Percentiles rank a stretch among this genome's conserved stretches.
Conservation (phyloP, 2,329 filamentous ascomycete species). For the Thelonectria olida region DNA sequence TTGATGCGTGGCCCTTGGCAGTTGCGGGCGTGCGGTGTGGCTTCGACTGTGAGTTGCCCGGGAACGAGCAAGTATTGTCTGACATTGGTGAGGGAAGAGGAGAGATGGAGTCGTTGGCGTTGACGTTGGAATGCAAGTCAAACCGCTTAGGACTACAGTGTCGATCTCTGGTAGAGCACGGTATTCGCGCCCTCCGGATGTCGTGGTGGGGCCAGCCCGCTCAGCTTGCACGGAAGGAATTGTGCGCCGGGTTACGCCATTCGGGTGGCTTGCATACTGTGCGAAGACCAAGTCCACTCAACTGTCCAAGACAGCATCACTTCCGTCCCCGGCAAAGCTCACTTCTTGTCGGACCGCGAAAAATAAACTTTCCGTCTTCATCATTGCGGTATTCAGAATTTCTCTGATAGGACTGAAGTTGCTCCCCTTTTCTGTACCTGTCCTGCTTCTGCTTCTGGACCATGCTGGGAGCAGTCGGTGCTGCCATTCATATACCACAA, state of each 20-base stretch:
- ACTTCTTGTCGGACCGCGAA: neutral
- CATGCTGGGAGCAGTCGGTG: neutral
- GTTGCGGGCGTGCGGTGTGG: neutral
- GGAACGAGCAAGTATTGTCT: neutral
- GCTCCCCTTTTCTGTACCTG: neutral
- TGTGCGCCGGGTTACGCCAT: neutral
- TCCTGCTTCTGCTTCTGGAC: neutral
- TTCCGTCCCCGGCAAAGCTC: neutral
- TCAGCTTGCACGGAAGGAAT: neutral
- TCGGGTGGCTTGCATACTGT: neutral
- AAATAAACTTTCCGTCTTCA: neutral
- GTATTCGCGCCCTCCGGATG: neutral
- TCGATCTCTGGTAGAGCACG: neutral
- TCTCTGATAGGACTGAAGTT: neutral
- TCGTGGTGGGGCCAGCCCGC: neutral
- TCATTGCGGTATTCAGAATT: neutral
- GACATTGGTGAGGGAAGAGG: neutral
- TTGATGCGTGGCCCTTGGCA: neutral
- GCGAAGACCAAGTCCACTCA: neutral
- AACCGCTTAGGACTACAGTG: neutral
- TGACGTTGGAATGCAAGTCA: neutral
- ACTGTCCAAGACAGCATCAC: constrained; percentile 1
- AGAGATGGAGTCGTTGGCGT: neutral
- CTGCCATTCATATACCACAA: neutral
- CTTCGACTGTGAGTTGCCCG: neutral